phyloP scores from a whole-genome alignment of 805 yeast species.

The Lachancea sp. region DNA sequence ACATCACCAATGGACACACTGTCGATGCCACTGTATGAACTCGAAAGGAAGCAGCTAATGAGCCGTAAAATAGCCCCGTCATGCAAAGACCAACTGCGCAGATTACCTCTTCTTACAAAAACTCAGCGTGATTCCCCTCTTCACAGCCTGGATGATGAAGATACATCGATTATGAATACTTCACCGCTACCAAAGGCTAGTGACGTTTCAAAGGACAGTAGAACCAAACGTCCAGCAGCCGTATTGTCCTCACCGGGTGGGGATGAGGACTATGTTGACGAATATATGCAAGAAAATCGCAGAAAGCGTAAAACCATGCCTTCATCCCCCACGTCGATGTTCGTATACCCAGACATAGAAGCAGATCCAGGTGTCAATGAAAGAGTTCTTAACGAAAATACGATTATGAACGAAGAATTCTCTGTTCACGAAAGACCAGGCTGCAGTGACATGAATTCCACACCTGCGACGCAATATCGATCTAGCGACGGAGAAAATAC shows the following conservation, averaged over 20 bases:
- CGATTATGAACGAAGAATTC: conserved; percentile 17
- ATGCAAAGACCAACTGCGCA: conserved; percentile 29
- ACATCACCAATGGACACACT: conserved; percentile 31
- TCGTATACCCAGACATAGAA: conserved; percentile 19
- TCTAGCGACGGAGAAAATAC: conserved; percentile 9
- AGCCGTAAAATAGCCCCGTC: conserved; percentile 11
- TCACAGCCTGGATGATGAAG: conserved; percentile 18
- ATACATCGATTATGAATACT: conserved; percentile 16
- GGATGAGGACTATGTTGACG: conserved; percentile 9
- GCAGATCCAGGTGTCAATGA: conserved; percentile 5
- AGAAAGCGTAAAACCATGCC: conserved; percentile 29
- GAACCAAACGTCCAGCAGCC: conserved; percentile 1
- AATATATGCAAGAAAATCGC: conserved; percentile 10
- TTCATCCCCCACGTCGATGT: conserved; percentile 31
- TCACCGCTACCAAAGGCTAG: conserved; percentile 16
- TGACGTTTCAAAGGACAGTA: background rate
- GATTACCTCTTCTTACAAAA: conserved; percentile 22
- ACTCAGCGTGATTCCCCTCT: background rate
- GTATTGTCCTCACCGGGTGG: conserved; percentile 8
- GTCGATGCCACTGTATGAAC: conserved; percentile 33
- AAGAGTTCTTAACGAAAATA: conserved; percentile 10
- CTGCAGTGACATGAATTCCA: conserved; percentile 19
- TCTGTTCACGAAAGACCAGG: conserved; percentile 10
- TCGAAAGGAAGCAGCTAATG: conserved; percentile 13
- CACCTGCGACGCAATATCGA: conserved; percentile 25